These are phyloP conservation scores for Setomelanomma holmii DNA, from an alignment of 2,329 filamentous ascomycete species.

Conservation along the genomic window DNA sequence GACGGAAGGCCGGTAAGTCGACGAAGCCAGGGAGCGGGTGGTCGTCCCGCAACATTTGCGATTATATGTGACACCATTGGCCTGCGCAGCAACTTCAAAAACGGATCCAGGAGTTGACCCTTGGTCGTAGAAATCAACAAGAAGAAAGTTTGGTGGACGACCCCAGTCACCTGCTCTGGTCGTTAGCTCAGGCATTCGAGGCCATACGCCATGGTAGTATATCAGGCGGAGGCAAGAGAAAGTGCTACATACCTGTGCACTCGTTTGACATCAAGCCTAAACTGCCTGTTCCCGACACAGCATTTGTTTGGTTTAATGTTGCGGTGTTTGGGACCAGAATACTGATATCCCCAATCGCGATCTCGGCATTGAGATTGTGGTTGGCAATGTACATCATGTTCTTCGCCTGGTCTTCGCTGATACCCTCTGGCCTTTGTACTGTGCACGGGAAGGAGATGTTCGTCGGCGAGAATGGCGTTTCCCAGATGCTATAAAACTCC, in stretches of 20 bases:
- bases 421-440: conserved; percentile 75
- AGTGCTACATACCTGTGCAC: conserved; percentile 42
- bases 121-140: conserved; percentile 52
- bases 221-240: neutral
- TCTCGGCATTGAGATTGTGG: conserved; percentile 85
- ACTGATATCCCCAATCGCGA: conserved; percentile 49
- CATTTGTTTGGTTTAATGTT: conserved; percentile 45
- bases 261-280: conserved; percentile 41
- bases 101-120: conserved; percentile 47
- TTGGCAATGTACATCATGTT: conserved; percentile 83
- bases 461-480: conserved; percentile 84
- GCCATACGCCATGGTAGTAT: neutral
- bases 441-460: conserved; percentile 77
- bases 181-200: conserved; percentile 7
- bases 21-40: conserved; percentile 16
- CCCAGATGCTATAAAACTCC: conserved; percentile 89
- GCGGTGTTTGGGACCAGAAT: conserved; percentile 48
- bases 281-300: conserved; percentile 39
- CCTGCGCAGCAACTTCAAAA: conserved; percentile 51
- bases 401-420: conserved; percentile 59
- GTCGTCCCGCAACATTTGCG: conserved; percentile 62
- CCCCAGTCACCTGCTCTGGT: conserved; percentile 36
- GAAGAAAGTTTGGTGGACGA: conserved; percentile 50
- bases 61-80: conserved; percentile 76
- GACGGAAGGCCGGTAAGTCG: conserved; percentile 13